Evolutionary conservation across 352 stramenopile genomes (phyloP), one percentile per base, ranked within the genome.

Genomic region (Globisporangium parvum): DNA sequence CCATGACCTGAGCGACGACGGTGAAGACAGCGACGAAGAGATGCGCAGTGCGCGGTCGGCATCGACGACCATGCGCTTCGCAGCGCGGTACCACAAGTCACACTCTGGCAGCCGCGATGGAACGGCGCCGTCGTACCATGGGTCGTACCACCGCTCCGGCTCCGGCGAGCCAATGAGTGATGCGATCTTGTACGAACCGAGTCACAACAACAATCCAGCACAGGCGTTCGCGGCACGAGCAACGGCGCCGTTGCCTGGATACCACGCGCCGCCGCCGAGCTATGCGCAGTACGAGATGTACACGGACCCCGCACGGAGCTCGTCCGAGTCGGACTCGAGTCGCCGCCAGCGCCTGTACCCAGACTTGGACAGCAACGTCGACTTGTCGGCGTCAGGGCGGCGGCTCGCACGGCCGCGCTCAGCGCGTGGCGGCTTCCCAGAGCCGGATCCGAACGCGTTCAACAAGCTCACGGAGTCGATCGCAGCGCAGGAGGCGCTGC

Each of bases 391-490:
- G 15, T 39, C 46, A 6, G 46, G 47, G 0, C 31, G 14, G 17
- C 31, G 18, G 6, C 35, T 42, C n/a, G 26, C 4, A 3, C 47
- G n/a, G 3, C 2, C 47, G 47, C 26, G 14, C 6, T 39, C 46
- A 15, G 46, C 37, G 14, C 37, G 17, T 23, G 15, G 24, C 46
- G 46, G 23, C 18, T 46, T 41, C 24, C 24, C 37, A 12, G 37
- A 61, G 21, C 42, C 52, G 10, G 42, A 21, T 6, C 14, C 48
- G 10, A 21, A 50, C 10, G 47, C 48, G 26, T 57, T 62, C 49
- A 51, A 24, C 56, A 57, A 62, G 33, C 50, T 56, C 15, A 37
- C 56, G 39, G 26, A 62, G 37, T 56, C 56, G 37, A 62, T 62
- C 50, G 56, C 56, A 17, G 56, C 56, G 17, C 56, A 62, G 28